Base-by-base conservation (phyloP, 2,329 filamentous ascomycete genomes). In the Dendrostoma leiphaemia region DNA sequence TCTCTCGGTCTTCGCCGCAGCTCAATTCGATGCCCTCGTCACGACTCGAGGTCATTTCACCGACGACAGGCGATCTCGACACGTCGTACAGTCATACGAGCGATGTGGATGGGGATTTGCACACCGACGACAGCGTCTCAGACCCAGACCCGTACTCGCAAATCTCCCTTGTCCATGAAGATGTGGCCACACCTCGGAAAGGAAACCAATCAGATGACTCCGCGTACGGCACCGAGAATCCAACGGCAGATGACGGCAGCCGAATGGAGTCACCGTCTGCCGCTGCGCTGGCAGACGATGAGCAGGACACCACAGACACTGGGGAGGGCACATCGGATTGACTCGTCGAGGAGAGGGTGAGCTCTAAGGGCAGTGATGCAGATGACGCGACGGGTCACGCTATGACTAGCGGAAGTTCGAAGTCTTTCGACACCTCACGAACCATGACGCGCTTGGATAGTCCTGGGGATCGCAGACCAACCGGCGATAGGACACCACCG, bases 81-180 rank as follows among this genome's bases (percentile, higher is more conserved):
- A 50, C 47, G 9, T 54, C 57, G 13, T 45, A 61, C 31, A 37
- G 34, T 10, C 53, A 58, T 34, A 51, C 43, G 2, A 58, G 51
- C 19, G 59, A 61, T 24, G 57, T 43, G 28, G 57, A 59, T 12
- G 52, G 50, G 17, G 54, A 60, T 10, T 58, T 53, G 4, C 48
- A 40, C n/a, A 54, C 53, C 3, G 59, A 58, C 24, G 55, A 56
- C 4, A 56, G 53, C 38, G 52, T 46, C 8, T 53, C 55, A 5
- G 58, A 60, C 4, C 50, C 51, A 4, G 57, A 59, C 28, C 54
- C 57, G 2, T 59, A 57, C 23, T 40, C 48, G 6, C 56, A 52
- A 37, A 17, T 29, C 3, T 52, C 43, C n/a, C 29, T 45, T 13
- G 48, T 15, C 4, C 37, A 28, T 23, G 52, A 35, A 2, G 52